Evolutionary conservation across 306 rosid species (phyloP).

Genomic region (Quercus engelmannii): DNA sequence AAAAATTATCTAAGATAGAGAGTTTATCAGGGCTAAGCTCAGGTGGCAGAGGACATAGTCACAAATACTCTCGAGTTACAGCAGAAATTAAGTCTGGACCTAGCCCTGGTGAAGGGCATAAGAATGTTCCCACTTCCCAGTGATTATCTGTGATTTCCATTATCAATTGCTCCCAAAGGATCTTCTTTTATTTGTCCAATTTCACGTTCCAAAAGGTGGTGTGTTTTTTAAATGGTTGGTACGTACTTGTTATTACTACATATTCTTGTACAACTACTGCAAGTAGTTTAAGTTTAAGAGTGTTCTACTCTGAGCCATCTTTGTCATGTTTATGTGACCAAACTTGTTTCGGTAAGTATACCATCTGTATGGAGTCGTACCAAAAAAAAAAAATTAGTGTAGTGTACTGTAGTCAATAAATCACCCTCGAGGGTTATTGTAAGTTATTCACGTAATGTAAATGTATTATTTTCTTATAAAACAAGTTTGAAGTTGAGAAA

Average conservation of each 20-base stretch:
- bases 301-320: neutral
- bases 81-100: constrained; percentile 26
- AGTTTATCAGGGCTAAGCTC: constrained; percentile 9
- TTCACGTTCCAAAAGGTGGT: neutral
- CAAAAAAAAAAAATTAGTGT: neutral
- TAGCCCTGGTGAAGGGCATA: constrained; percentile 41
- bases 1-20: constrained; percentile 11
- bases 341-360: neutral
- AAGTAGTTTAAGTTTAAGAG: neutral
- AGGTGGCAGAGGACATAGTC: neutral
- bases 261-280: neutral
- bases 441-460: neutral
- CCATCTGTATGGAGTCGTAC: neutral
- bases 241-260: neutral
- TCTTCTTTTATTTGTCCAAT: neutral
- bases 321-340: neutral
- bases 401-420: neutral
- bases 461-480: neutral
- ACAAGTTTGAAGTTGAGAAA: neutral
- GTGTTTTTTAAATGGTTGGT: neutral
- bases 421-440: neutral
- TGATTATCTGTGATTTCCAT: neutral
- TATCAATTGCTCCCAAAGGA: neutral
- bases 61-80: neutral
- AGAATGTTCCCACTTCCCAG: too few species aligned